phyloP scores from a whole-genome alignment of 2,329 filamentous ascomycete genomes.

The Cryphonectria carpinicola region DNA sequence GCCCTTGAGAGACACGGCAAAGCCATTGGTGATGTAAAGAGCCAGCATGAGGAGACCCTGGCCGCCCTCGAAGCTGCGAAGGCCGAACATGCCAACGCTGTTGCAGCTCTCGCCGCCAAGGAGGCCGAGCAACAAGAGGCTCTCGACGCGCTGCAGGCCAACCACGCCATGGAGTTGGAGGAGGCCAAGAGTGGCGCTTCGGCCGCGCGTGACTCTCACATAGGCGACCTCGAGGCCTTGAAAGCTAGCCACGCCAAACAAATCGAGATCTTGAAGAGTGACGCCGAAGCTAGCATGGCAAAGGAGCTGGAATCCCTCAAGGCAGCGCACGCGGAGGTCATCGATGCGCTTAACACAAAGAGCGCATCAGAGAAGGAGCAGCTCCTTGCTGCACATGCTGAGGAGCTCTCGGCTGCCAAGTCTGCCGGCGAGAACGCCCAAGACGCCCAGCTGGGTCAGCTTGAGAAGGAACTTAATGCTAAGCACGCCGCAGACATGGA shows the following conservation, averaged over 20 bases:
- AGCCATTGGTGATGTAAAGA: slow-evolving; percentile 48
- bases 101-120: slow-evolving; percentile 54
- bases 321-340: slow-evolving; percentile 47
- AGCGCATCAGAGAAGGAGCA: slow-evolving; percentile 45
- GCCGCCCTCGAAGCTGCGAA: slow-evolving; percentile 49
- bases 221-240: slow-evolving; percentile 56
- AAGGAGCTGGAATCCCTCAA: slow-evolving; percentile 49
- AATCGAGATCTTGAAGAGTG: slow-evolving; percentile 47
- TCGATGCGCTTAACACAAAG: slow-evolving; percentile 49
- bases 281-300: slow-evolving; percentile 45
- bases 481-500: slow-evolving; percentile 23
- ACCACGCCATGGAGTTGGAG: slow-evolving; percentile 63
- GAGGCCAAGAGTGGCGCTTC: slow-evolving; percentile 56
- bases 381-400: slow-evolving; percentile 40
- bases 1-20: slow-evolving; percentile 45
- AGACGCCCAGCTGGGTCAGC: slow-evolving; percentile 33
- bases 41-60: slow-evolving; percentile 49
- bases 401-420: slow-evolving; percentile 36
- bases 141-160: slow-evolving; percentile 58
- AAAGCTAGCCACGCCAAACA: slow-evolving; percentile 59
- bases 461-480: slow-evolving; percentile 35
- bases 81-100: slow-evolving; percentile 48
- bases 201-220: slow-evolving; percentile 52
- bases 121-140: slow-evolving; percentile 57
- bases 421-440: slow-evolving; percentile 34